phyloP scores from a whole-genome alignment of 345 rosid genomes.

The Adansonia digitata region DNA sequence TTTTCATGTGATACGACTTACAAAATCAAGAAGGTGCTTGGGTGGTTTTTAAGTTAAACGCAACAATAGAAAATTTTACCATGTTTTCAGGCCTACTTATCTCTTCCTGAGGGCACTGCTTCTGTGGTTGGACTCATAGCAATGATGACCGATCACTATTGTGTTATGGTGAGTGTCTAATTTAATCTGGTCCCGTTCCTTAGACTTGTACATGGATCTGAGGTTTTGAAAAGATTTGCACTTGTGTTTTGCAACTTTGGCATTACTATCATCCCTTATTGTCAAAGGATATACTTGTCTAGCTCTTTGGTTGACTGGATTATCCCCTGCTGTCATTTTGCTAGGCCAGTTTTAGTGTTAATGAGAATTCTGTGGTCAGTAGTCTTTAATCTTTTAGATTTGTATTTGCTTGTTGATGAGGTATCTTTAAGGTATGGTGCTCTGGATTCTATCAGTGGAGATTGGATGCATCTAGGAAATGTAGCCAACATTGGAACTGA shows the following conservation, averaged over 20 bases:
- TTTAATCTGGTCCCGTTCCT: background rate
- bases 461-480: background rate
- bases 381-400: background rate
- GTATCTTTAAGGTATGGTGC: background rate
- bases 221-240: background rate
- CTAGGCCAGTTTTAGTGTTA: background rate
- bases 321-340: background rate
- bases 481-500: background rate
- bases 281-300: background rate
- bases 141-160: constrained; percentile 86
- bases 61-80: background rate
- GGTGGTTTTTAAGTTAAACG: constrained; percentile 8
- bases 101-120: constrained; percentile 85
- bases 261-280: background rate
- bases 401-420: background rate
- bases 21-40: constrained; percentile 10
- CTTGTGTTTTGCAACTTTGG: background rate
- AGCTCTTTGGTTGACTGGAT: background rate
- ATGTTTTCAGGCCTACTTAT: constrained; percentile 73
- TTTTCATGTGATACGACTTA: background rate
- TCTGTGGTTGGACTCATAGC: constrained; percentile 79
- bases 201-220: background rate
- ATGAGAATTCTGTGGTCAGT: background rate
- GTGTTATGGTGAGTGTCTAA: constrained; percentile 46
- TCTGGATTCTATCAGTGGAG: constrained; percentile 3